A percentile compares a stretch with the other conserved stretches of the same genome.
Evolutionary conservation across 176 grass and related monocot genomes (phyloP).

Genomic region (Juncus inflexus): DNA sequence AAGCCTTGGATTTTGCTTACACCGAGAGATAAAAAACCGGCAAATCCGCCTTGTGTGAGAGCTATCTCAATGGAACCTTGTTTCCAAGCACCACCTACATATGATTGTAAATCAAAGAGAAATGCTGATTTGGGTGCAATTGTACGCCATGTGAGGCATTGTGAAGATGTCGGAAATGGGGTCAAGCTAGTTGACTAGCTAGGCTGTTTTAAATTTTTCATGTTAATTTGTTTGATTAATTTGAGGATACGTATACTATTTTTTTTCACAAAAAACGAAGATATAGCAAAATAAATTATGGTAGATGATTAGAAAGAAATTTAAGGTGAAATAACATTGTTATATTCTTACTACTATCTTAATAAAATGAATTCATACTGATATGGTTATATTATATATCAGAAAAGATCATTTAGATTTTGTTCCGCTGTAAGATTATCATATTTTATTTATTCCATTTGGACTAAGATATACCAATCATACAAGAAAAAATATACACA

Average conservation of each 20-base stretch:
- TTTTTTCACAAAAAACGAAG: too few relatives aligned
- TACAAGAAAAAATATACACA: too few relatives aligned
- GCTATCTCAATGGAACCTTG: conserved; percentile 79
- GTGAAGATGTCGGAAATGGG: conserved; percentile 48
- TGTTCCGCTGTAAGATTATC: too few relatives aligned
- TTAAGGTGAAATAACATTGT: too few relatives aligned
- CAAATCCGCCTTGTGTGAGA: conserved; percentile 30
- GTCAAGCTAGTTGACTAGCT: conserved; percentile 45
- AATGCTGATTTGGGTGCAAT: conserved; percentile 37
- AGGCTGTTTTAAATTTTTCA: neutral
- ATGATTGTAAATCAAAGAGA: conserved; percentile 54
- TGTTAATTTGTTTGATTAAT: neutral
- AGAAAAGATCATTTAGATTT: too few relatives aligned
- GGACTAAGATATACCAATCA: too few relatives aligned
- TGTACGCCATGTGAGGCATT: conserved; percentile 41
- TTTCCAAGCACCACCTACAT: conserved; percentile 51
- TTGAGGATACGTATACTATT: neutral
- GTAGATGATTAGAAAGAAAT: too few relatives aligned
- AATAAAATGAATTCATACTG: neutral
- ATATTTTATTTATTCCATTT: too few relatives aligned
- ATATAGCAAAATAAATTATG: too few relatives aligned
- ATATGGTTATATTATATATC: too few relatives aligned
- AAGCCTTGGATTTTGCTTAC: conserved; percentile 44
- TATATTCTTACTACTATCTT: neutral
- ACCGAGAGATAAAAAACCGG: conserved; percentile 33